Evolutionary conservation across 2,329 filamentous ascomycete species (phyloP).

Genomic region (Beauveria australis): DNA sequence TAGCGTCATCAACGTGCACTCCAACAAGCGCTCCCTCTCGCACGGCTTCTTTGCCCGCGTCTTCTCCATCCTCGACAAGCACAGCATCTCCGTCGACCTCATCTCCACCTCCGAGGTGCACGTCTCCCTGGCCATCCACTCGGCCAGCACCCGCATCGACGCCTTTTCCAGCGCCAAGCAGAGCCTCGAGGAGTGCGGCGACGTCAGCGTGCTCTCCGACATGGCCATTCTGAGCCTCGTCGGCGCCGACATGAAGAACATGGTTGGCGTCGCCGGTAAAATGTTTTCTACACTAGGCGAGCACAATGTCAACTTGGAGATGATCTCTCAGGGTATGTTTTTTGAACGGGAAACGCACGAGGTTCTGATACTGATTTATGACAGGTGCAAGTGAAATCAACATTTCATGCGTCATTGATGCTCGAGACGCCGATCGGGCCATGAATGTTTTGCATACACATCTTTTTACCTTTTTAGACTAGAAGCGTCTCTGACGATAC

Average conservation of each 20-base stretch:
- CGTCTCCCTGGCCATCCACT: constrained; percentile 93
- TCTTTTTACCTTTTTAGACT: constrained; percentile 92
- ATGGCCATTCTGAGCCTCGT: constrained; percentile 97
- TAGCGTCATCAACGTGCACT: constrained; percentile 94
- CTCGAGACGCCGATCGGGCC: constrained; percentile 80
- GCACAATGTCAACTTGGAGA: constrained; percentile 93
- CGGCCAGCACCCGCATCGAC: constrained; percentile 55
- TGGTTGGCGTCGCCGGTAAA: constrained; percentile 83
- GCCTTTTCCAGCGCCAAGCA: constrained; percentile 59
- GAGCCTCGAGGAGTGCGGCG: constrained; percentile 72
- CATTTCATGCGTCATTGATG: constrained; percentile 95
- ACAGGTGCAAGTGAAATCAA: constrained; percentile 96
- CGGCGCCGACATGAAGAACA: constrained; percentile 94
- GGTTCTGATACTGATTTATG: not conserved
- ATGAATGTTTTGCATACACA: constrained; percentile 96
- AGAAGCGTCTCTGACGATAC: constrained; percentile 9
- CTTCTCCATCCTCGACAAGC: constrained; percentile 81
- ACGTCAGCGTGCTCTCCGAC: constrained; percentile 79
- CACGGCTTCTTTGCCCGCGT: constrained; percentile 94
- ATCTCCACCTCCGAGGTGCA: constrained; percentile 97
- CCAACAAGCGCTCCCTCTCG: constrained; percentile 90
- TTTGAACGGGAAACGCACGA: not conserved
- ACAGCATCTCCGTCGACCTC: constrained; percentile 84
- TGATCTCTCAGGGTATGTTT: constrained; percentile 88
- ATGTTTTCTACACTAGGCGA: constrained; percentile 96